These are phyloP conservation scores for Ambrosiella cleistominuta DNA, from an alignment of 2,329 filamentous ascomycete species.

Conservation along the genomic window DNA sequence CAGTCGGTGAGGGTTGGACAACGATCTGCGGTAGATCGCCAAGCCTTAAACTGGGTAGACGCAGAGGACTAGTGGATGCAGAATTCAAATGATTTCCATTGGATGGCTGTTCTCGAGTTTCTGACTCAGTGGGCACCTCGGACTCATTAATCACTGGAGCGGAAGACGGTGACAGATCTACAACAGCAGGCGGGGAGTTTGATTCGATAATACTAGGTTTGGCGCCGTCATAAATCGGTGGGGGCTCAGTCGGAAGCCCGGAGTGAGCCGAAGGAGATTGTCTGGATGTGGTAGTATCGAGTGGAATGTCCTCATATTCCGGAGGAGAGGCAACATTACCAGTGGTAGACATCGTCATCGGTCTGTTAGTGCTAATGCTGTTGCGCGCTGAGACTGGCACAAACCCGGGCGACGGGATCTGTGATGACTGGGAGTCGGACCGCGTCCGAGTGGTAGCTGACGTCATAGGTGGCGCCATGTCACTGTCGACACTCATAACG, in stretches of 20 bases:
- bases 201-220: too few relatives aligned
- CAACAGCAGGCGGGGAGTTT: too few relatives aligned
- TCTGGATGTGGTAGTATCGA: conserved; percentile 13
- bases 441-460: conserved; percentile 22
- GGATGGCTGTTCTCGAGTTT: background rate
- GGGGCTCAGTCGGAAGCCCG: conserved; percentile 26
- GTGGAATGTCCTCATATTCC: conserved; percentile 14
- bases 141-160: background rate
- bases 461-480: conserved; percentile 14
- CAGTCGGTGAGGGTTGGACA: conserved; percentile 32
- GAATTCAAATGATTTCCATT: background rate
- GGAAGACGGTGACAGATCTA: too few relatives aligned
- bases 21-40: conserved; percentile 37
- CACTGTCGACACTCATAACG: conserved; percentile 35
- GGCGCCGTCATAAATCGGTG: conserved; percentile 33
- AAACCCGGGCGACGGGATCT: background rate
- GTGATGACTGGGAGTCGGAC: conserved; percentile 18
- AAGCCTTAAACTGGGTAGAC: conserved; percentile 35
- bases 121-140: background rate
- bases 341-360: background rate
- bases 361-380: conserved; percentile 3
- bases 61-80: conserved; percentile 21
- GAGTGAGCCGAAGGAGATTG: conserved; percentile 13
- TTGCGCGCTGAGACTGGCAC: background rate
- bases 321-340: conserved; percentile 5